Percentiles rank a stretch among this genome's conserved stretches.
Evolutionary conservation across 2,329 filamentous ascomycete species (phyloP).

Genomic region (Macrophomina pseudophaseolina): DNA sequence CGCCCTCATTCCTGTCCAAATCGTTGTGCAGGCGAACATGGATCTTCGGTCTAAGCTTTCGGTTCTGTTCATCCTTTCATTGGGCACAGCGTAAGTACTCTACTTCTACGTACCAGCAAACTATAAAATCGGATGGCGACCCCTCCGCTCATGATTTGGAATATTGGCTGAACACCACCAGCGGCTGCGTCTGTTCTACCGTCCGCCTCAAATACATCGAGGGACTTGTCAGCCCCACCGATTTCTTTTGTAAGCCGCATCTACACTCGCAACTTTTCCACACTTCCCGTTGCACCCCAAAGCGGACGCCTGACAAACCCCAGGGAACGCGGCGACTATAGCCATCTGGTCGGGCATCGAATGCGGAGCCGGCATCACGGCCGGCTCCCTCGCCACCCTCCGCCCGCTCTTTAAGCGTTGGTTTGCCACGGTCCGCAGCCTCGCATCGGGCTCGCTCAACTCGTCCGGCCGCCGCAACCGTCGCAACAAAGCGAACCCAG

Average conservation of each 20-base stretch:
- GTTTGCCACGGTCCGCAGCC: conserved; percentile 9
- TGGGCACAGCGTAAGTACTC: conserved; percentile 44
- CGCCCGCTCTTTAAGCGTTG: conserved; percentile 51
- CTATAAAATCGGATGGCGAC: neutral
- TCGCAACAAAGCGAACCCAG: neutral
- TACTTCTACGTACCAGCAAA: neutral
- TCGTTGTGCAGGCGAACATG: conserved; percentile 64
- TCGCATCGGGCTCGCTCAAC: conserved; percentile 1
- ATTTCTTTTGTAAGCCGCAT: conserved; percentile 48
- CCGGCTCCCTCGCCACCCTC: conserved; percentile 58
- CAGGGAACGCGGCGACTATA: conserved; percentile 52
- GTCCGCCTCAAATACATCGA: conserved; percentile 57
- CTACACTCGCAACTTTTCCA: conserved; percentile 24
- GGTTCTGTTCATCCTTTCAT: conserved; percentile 58
- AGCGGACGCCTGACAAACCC: neutral
- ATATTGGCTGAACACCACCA: conserved; percentile 31
- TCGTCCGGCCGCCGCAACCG: neutral
- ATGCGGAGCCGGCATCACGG: conserved; percentile 48
- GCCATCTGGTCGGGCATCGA: conserved; percentile 49
- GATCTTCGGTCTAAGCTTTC: conserved; percentile 57
- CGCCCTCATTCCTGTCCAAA: conserved; percentile 45
- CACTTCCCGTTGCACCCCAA: no score
- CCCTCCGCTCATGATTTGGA: neutral
- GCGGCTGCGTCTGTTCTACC: conserved; percentile 60
- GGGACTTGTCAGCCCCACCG: conserved; percentile 47